Evolutionary conservation across 768 basidiomycete species (phyloP).

Genomic region (Boletus sp.): DNA sequence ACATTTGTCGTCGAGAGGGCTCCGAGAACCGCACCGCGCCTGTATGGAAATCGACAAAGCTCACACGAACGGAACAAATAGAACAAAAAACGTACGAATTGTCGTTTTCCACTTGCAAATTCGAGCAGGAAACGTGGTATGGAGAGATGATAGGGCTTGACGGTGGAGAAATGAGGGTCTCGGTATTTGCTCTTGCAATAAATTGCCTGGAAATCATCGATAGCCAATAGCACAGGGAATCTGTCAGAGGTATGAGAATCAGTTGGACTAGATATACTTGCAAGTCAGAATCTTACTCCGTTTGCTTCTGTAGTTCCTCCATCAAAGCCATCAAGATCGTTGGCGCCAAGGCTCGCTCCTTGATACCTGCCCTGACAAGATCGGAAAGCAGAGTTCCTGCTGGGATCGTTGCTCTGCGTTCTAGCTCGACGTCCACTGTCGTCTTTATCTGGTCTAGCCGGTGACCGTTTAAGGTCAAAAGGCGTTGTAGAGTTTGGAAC

Average conservation of each 20-base stretch:
- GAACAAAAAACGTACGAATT: slow-evolving; percentile 53
- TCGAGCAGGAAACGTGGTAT: slow-evolving; percentile 77
- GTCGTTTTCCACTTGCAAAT: slow-evolving; percentile 66
- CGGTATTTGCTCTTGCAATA: slow-evolving; percentile 68
- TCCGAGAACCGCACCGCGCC: slow-evolving; percentile 72
- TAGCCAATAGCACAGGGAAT: slow-evolving; percentile 74
- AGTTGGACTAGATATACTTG: neutral
- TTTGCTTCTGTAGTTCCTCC: slow-evolving; percentile 61
- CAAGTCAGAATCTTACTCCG: slow-evolving; percentile 42
- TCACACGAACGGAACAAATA: neutral
- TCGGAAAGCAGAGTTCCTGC: slow-evolving; percentile 50
- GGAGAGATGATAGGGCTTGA: slow-evolving; percentile 77
- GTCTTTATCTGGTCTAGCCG: slow-evolving; percentile 44
- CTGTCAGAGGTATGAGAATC: slow-evolving; percentile 36
- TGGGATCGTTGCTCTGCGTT: slow-evolving; percentile 45
- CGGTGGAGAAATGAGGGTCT: slow-evolving; percentile 64
- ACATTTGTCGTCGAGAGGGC: slow-evolving; percentile 65
- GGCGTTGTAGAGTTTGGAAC: slow-evolving; percentile 59
- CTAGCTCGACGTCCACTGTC: slow-evolving; percentile 42
- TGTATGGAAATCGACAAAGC: slow-evolving; percentile 29
- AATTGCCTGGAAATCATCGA: slow-evolving; percentile 86
- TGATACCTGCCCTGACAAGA: slow-evolving; percentile 57
- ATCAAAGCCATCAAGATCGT: slow-evolving; percentile 58
- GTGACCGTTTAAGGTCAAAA: slow-evolving; percentile 56
- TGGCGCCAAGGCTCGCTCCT: slow-evolving; percentile 52